phyloP scores from a whole-genome alignment of 2,329 filamentous ascomycete species.

The Neonectria faginata region DNA sequence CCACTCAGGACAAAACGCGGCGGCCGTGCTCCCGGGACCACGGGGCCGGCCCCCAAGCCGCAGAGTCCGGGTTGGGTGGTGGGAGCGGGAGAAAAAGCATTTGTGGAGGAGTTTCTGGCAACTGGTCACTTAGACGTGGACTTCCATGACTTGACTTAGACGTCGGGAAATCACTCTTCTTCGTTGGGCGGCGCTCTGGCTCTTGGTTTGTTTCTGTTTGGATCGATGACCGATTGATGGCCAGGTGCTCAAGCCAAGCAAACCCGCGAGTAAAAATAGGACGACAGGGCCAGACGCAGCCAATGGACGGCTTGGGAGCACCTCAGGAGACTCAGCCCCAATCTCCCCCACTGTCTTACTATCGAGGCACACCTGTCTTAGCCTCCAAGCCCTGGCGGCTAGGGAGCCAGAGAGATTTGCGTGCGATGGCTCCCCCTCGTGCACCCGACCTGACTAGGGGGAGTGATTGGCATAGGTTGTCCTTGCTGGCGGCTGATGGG shows the following conservation, averaged over 20 bases:
- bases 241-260: constrained; percentile 1
- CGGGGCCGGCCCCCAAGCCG: constrained; percentile 23
- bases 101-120: constrained; percentile 6
- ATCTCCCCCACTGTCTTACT: constrained; percentile 16
- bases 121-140: neutral
- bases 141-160: neutral
- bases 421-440: neutral
- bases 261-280: constrained; percentile 28
- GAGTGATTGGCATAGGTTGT: neutral
- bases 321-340: constrained; percentile 28
- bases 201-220: constrained; percentile 11
- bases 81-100: neutral
- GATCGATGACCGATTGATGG: constrained; percentile 13
- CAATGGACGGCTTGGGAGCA: constrained; percentile 18
- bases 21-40: constrained; percentile 22
- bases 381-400: constrained; percentile 30
- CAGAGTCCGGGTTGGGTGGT: neutral
- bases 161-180: neutral
- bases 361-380: constrained; percentile 18
- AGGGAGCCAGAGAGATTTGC: constrained; percentile 11
- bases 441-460: neutral
- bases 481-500: constrained; percentile 1
- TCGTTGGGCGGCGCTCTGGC: neutral
- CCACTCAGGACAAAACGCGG: constrained; percentile 23
- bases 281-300: constrained; percentile 19